phyloP scores from a whole-genome alignment of 768 basidiomycete species.

The Boletus fagicola region DNA sequence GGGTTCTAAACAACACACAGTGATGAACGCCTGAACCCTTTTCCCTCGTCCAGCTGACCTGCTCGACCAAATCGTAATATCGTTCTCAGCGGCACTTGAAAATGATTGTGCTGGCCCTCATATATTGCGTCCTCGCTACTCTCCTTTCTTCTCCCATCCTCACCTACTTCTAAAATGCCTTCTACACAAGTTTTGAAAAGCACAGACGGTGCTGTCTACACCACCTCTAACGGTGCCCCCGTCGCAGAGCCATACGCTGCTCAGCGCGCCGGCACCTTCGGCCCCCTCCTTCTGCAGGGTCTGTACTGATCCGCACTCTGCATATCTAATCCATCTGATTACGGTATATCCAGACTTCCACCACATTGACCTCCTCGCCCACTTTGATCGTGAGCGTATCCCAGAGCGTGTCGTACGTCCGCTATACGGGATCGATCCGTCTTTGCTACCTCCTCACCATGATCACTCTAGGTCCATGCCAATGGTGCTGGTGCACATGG shows the following conservation, averaged over 20 bases:
- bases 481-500: slow-evolving; percentile 94
- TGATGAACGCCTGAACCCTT: background rate
- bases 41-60: slow-evolving; percentile 6
- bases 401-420: slow-evolving; percentile 83
- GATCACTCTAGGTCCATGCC: slow-evolving; percentile 67
- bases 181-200: slow-evolving; percentile 54
- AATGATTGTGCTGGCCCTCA: slow-evolving; percentile 8
- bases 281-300: slow-evolving; percentile 91
- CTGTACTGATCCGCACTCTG: slow-evolving; percentile 15
- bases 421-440: background rate
- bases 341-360: slow-evolving; percentile 64
- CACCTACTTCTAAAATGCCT: slow-evolving; percentile 49
- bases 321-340: slow-evolving; percentile 14
- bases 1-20: slow-evolving; percentile 1
- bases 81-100: slow-evolving; percentile 29
- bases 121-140: slow-evolving; percentile 5
- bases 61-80: slow-evolving; percentile 11
- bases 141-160: slow-evolving; percentile 2
- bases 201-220: slow-evolving; percentile 68
- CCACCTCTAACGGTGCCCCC: slow-evolving; percentile 82
- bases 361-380: slow-evolving; percentile 85
- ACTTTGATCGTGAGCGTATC: slow-evolving; percentile 94
- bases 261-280: slow-evolving; percentile 69
- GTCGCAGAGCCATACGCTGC: slow-evolving; percentile 73
- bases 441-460: slow-evolving; percentile 24